A percentile compares a stretch with the other conserved stretches of the same genome.
Conservation (phyloP, 2,329 filamentous ascomycete species). For the Talaromyces islandicus region DNA sequence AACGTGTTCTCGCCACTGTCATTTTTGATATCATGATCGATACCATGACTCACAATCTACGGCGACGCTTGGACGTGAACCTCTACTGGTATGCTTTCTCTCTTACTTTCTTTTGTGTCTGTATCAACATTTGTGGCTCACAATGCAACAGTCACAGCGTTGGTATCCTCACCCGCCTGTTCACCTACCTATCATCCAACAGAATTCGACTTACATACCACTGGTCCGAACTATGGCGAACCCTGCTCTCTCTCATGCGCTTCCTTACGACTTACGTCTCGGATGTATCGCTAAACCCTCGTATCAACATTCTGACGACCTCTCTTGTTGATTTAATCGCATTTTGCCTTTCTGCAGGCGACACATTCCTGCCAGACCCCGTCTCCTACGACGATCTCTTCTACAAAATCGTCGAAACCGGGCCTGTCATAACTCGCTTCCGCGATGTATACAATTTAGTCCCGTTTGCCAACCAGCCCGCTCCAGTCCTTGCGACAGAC, state of each 20-base stretch:
- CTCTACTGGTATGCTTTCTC: conserved; percentile 59
- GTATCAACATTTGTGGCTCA: not conserved
- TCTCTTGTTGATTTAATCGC: conserved; percentile 77
- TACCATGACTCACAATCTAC: conserved; percentile 88
- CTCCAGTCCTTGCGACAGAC: conserved; percentile 20
- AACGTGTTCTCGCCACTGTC: conserved; percentile 67
- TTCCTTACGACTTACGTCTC: conserved; percentile 83
- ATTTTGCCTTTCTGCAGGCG: conserved; percentile 76
- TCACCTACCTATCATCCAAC: conserved; percentile 77
- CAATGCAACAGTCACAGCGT: conserved; percentile 54
- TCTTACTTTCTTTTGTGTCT: not conserved
- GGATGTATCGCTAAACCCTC: conserved; percentile 64
- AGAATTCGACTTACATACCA: conserved; percentile 80
- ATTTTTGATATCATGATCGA: conserved; percentile 86
- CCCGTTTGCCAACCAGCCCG: conserved; percentile 1
- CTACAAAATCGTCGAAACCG: conserved; percentile 94
- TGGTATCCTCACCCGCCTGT: conserved; percentile 72
- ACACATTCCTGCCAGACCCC: conserved; percentile 82
- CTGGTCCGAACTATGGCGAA: conserved; percentile 92
- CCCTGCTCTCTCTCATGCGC: conserved; percentile 76
- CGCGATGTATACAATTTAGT: conserved; percentile 63
- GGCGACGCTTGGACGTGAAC: conserved; percentile 74
- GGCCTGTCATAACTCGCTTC: conserved; percentile 76
- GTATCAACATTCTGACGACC: conserved; percentile 69
- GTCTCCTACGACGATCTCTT: conserved; percentile 92